Base-by-base conservation (phyloP, 2,329 filamentous ascomycete genomes). In the Stagonosporopsis tanaceti region DNA sequence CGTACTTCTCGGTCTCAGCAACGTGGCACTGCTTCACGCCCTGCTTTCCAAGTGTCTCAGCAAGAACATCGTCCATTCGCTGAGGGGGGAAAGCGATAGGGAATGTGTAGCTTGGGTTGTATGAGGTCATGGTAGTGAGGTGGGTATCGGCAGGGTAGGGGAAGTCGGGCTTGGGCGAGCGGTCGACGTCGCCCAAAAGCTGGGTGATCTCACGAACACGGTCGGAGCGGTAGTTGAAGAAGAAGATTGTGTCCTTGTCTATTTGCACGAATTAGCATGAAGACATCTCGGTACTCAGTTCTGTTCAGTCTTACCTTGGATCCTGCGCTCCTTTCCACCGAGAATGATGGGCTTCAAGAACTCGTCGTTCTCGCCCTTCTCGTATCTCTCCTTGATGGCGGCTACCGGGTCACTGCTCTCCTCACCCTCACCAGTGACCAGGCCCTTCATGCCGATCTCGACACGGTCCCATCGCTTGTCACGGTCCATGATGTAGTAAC, bases 141-240 rank as follows among this genome's bases (percentile, higher is more conserved):
- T 85, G 75, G 72, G 89, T 90, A 80, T 96, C 88, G 82, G 96
- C 92, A 69, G 95, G 95, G 83, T 93, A 98, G 44, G 91, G 85
- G 84, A 98, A 97, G 78, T 97, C 92, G 66, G 93, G 91, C 67
- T 87, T 86, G 53, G 93, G 93, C 24, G 92, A 96, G 73, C 92
- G 91, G 82, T 99, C 95, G 74, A 94, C 89, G 77, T 91, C 91
- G 68, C 95, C 95, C 53, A 99, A 83, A 41, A 99, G 85, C 81
- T 98, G 95, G 47, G 93, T 96, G 77, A 99, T 90, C 79, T 99
- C 95, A 69, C 95, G 91, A 50, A 94, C 94, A 77, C 95, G 93
- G 78, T 99, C 95, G 56, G 95, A 98, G 73, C 95, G 92, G 85
- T 99, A 99, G 88, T 99, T 99, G 91, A 99, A 99, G 87, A 98